A percentile compares a stretch with the other conserved stretches of the same genome.
Evolutionary conservation across 2,329 filamentous ascomycete genomes (phyloP).

Genomic region (Amauroascus niger): DNA sequence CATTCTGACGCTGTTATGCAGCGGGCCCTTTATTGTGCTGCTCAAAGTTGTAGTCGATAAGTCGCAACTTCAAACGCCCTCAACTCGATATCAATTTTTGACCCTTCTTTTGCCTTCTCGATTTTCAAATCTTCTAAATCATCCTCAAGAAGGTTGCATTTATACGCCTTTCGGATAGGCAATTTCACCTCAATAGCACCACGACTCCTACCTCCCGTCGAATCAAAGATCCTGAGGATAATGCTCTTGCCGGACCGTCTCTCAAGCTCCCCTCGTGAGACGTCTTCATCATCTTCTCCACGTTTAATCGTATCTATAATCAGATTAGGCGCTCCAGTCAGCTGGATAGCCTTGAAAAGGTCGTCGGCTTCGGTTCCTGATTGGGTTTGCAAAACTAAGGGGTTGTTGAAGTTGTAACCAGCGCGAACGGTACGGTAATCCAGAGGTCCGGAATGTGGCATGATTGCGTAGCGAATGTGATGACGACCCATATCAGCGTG

Average conservation of each 20-base stretch:
- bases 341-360: constrained; percentile 49
- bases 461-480: constrained; percentile 77
- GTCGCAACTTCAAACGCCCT: constrained; percentile 80
- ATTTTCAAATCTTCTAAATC: constrained; percentile 58
- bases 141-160: constrained; percentile 83
- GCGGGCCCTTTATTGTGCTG: background rate
- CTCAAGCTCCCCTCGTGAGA: constrained; percentile 49
- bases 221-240: constrained; percentile 78
- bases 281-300: constrained; percentile 75
- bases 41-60: constrained; percentile 53
- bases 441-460: constrained; percentile 69
- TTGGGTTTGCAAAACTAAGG: constrained; percentile 49
- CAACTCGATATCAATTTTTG: constrained; percentile 53
- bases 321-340: constrained; percentile 58
- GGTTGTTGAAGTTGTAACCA: constrained; percentile 84
- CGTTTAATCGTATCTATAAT: constrained; percentile 87
- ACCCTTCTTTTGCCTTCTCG: constrained; percentile 26
- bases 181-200: constrained; percentile 60
- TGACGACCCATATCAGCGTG: constrained; percentile 91
- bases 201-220: constrained; percentile 68
- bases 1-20: background rate
- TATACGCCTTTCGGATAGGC: constrained; percentile 65
- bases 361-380: constrained; percentile 19
- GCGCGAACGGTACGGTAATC: constrained; percentile 66
- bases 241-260: constrained; percentile 65